Evolutionary conservation across 2,329 filamentous ascomycete species (phyloP).

Genomic region (Aureobasidium sp.): DNA sequence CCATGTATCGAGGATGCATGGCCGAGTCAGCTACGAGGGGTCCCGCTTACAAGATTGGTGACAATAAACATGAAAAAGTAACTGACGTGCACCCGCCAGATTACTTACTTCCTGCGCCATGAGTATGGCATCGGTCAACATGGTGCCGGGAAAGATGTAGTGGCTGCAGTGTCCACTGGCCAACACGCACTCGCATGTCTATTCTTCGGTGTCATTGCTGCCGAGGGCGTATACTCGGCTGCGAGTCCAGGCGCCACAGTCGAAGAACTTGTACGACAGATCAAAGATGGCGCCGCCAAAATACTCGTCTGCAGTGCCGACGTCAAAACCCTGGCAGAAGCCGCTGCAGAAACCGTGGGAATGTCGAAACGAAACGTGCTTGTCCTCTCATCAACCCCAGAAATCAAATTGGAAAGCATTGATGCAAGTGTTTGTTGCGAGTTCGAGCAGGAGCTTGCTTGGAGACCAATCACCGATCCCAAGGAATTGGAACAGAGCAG

Average conservation of each 20-base stretch:
- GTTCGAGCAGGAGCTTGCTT: conserved; percentile 37
- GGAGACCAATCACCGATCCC: conserved; percentile 47
- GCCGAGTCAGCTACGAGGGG: too few species aligned
- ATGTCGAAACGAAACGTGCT: conserved; percentile 42
- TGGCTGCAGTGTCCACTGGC: conserved; percentile 49
- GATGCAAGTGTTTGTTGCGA: neutral
- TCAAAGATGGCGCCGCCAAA: conserved; percentile 35
- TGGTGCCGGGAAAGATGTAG: conserved; percentile 45
- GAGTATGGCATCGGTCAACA: conserved; percentile 44
- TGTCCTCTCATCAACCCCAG: conserved; percentile 20
- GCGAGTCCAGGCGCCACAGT: conserved; percentile 44
- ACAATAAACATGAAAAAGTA: too few species aligned
- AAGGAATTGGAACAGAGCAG: conserved; percentile 38
- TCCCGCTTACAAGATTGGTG: too few species aligned
- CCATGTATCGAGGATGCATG: too few species aligned
- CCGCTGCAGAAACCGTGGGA: conserved; percentile 43
- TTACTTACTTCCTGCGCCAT: conserved; percentile 49
- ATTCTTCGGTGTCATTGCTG: conserved; percentile 50
- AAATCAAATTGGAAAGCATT: neutral
- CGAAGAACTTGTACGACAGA: conserved; percentile 43
- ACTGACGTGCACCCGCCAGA: conserved; percentile 33
- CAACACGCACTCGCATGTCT: conserved; percentile 47
- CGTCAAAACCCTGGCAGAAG: conserved; percentile 39
- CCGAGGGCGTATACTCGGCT: conserved; percentile 52
- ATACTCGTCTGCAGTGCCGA: conserved; percentile 42